Percentiles rank a stretch among this genome's conserved stretches.
Conservation (phyloP, 139 green algal genomes). For the Diplosphaera chodatii region DNA sequence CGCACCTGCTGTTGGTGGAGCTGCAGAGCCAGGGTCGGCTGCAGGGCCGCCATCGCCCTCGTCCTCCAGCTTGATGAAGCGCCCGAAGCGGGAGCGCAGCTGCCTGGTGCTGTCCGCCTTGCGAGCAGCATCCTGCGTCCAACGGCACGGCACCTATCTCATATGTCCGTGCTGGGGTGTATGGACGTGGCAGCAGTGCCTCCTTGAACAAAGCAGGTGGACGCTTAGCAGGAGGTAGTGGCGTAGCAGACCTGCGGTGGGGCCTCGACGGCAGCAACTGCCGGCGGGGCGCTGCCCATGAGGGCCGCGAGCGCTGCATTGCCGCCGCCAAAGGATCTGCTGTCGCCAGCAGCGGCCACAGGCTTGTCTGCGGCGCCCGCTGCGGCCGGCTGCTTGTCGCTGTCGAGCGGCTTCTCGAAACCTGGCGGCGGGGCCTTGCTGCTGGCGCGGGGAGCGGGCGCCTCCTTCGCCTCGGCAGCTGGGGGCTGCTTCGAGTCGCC, state of each 20-base stretch:
- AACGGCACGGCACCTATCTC: too few relatives aligned
- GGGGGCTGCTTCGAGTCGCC: too few relatives aligned
- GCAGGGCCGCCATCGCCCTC: neutral
- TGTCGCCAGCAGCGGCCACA: neutral
- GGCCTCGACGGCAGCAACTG: too few relatives aligned
- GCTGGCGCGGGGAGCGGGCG: too few relatives aligned
- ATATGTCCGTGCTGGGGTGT: too few relatives aligned
- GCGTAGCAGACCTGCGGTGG: neutral
- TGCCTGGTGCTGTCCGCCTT: neutral
- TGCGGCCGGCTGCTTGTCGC: neutral
- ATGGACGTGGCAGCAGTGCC: too few relatives aligned
- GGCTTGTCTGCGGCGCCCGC: too few relatives aligned
- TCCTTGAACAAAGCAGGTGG: too few relatives aligned
- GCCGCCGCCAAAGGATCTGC: neutral
- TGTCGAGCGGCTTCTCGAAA: neutral
- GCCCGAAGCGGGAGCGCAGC: neutral
- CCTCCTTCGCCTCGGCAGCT: too few relatives aligned
- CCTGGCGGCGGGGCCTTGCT: neutral
- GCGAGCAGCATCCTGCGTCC: neutral
- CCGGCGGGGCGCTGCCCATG: neutral
- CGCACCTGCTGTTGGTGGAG: too few relatives aligned
- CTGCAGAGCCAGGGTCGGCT: too few relatives aligned
- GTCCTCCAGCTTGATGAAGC: neutral
- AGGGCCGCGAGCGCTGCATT: neutral
- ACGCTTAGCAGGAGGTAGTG: too few relatives aligned